phyloP scores from a whole-genome alignment of 1,139 yeast species.

The Saccharomycopsis hybrid region DNA sequence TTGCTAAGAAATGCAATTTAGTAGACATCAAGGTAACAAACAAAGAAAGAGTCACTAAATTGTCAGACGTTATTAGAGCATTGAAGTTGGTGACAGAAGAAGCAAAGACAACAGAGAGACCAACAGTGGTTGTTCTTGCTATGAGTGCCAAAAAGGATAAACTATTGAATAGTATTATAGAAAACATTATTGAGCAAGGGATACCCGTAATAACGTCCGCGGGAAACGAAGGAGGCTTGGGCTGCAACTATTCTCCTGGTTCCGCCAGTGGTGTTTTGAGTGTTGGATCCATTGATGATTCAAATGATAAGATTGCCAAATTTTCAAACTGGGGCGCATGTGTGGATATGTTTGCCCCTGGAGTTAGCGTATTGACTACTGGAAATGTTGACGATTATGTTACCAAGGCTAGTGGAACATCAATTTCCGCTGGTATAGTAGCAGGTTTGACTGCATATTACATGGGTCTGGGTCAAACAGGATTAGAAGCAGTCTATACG shows the following conservation, averaged over 20 bases:
- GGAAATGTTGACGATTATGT: conserved; percentile 1
- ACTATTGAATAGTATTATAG: conserved; percentile 63
- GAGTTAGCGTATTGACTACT: conserved; percentile 55
- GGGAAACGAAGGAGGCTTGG: conserved; percentile 74
- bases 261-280: conserved; percentile 65
- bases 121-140: conserved; percentile 71
- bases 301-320: conserved; percentile 56
- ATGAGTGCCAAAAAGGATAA: conserved; percentile 64
- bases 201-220: conserved; percentile 79
- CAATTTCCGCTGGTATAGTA: conserved; percentile 71
- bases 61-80: conserved; percentile 63
- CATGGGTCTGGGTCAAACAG: conserved; percentile 52
- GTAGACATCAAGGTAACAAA: conserved; percentile 70
- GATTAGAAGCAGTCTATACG: conserved; percentile 32
- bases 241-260: conserved; percentile 77
- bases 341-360: conserved; percentile 80
- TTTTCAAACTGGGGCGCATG: conserved; percentile 88
- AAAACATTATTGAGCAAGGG: conserved; percentile 64
- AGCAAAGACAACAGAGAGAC: conserved; percentile 34
- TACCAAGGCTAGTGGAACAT: conserved; percentile 53
- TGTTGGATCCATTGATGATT: conserved; percentile 81
- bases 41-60: conserved; percentile 55
- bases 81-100: conserved; percentile 66
- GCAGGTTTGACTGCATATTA: conserved; percentile 64
- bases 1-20: conserved; percentile 61